These are phyloP conservation scores for Quercus ilex DNA, from an alignment of 306 rosid genomes.

Conservation along the genomic window DNA sequence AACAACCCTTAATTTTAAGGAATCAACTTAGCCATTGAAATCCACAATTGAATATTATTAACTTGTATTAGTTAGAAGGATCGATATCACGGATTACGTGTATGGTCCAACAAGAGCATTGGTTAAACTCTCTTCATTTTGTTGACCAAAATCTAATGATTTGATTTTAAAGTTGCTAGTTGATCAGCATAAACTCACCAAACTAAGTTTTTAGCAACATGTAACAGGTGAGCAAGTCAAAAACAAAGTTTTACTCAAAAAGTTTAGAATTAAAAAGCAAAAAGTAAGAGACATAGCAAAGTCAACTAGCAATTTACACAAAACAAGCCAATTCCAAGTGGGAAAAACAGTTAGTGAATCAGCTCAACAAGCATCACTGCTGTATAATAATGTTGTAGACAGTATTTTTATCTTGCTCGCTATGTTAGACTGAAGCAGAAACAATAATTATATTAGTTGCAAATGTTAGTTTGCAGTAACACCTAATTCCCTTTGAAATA, in stretches of 20 bases:
- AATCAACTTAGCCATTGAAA: no score
- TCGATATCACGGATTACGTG: no score
- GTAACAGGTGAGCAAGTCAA: slow-evolving; percentile 32
- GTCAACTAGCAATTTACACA: slow-evolving; percentile 36
- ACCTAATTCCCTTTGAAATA: slow-evolving; percentile 31
- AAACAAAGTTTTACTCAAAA: slow-evolving; percentile 25
- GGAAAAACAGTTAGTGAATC: slow-evolving; percentile 33
- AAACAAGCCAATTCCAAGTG: slow-evolving; percentile 20
- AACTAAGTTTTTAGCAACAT: not conserved
- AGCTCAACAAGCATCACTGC: slow-evolving; percentile 34
- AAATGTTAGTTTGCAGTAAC: slow-evolving; percentile 38
- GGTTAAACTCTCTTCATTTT: not conserved
- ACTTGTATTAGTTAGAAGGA: no score
- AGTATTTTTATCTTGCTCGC: slow-evolving; percentile 24
- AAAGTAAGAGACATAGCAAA: not conserved
- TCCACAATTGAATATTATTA: no score
- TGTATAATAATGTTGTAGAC: slow-evolving; percentile 2
- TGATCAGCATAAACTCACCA: slow-evolving; percentile 27
- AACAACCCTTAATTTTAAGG: no score
- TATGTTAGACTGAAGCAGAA: slow-evolving; percentile 41
- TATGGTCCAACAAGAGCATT: no score
- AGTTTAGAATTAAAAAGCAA: not conserved
- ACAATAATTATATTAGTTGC: slow-evolving; percentile 16
- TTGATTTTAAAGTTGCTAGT: slow-evolving; percentile 20
- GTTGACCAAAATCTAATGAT: slow-evolving; percentile 7